A percentile compares a stretch with the other conserved stretches of the same genome.
Evolutionary conservation across 495 filamentous ascomycete genomes (phyloP).

Genomic region (Usnea hakonensis): DNA sequence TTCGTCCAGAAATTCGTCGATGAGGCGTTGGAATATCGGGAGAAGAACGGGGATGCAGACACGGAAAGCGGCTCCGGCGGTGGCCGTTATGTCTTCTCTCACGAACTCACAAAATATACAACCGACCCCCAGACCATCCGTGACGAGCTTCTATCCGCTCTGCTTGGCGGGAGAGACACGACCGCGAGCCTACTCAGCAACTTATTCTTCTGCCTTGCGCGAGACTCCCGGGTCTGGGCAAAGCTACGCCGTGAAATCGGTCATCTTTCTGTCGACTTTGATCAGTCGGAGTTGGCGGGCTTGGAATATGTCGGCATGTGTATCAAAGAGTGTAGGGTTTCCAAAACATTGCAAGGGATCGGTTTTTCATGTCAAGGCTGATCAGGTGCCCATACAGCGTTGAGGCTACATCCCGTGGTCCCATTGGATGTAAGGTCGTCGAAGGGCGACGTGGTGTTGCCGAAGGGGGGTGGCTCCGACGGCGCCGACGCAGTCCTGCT

Average conservation of each 20-base stretch:
- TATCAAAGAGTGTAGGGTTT: too few relatives aligned
- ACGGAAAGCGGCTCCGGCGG: too few relatives aligned
- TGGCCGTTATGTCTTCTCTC: too few relatives aligned
- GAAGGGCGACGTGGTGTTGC: conserved; percentile 36
- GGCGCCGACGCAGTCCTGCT: conserved; percentile 26
- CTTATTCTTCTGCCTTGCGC: conserved; percentile 6
- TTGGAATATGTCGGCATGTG: too few relatives aligned
- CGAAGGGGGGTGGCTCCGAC: conserved; percentile 43
- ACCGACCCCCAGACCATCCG: conserved; percentile 31
- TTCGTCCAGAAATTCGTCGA: background rate
- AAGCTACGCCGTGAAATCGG: conserved; percentile 27
- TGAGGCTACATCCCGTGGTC: conserved; percentile 41
- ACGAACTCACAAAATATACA: too few relatives aligned
- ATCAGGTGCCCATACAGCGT: conserved; percentile 16
- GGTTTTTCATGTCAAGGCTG: too few relatives aligned
- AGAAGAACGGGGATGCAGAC: background rate
- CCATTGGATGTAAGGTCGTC: conserved; percentile 37
- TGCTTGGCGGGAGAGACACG: conserved; percentile 38
- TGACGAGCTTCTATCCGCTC: conserved; percentile 53
- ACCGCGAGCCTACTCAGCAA: conserved; percentile 35
- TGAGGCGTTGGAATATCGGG: background rate
- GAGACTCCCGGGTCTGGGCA: background rate
- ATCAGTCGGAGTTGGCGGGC: background rate
- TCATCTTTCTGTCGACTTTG: conserved; percentile 1
- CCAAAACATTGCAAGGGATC: too few relatives aligned